Base-by-base conservation (phyloP, 2,329 filamentous ascomycete species). In the Fusarium luffae region DNA sequence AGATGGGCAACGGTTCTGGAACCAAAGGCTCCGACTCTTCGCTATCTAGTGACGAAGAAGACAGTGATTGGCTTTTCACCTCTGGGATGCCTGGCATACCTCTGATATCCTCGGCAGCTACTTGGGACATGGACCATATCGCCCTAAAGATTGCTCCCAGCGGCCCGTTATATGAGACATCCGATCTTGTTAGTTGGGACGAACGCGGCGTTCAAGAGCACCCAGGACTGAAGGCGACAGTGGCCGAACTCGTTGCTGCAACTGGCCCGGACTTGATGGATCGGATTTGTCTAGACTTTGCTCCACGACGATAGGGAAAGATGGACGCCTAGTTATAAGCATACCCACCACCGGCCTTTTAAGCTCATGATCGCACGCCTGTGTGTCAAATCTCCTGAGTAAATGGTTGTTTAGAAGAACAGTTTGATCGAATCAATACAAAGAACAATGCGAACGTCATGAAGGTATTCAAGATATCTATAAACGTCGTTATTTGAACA, bases 51-150 rank as follows among this genome's bases (percentile, higher is more conserved):
- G 72, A 76, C 6, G 66, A 74, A n/a, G 60, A 67, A 7, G 60
- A 66, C 11, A 21, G 21, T 14, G 63, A 55, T 37, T 75, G 70
- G 23, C 81, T 94, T 1, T 88, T 93, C 63, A 77, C 81, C 1
- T 84, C 89, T 49, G 83, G 85, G 48, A 90, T 94, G 83, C 92
- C 92, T 0, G 92, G 92, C 1, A 84, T 93, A 41, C 83, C 88
- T 44, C 83, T 86, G 0, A 75, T 86, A 4, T 79, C 84, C 1
- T 81, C 89, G 42, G 81, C 93, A 59, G 75, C 81, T 12, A 71
- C 81, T 4, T 77, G 90, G 50, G 83, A 91, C 59, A 81, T 93
- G 41, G 89, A 89, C 65, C 78, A 84, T 13, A 85, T 93, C 56
- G 82, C 83, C 5, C 79, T 93, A 41, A 82, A 81, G 21, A 80